Conservation (phyloP, 225 moss, liverwort and hornwort genomes). For the Marchantia paleacea region DNA sequence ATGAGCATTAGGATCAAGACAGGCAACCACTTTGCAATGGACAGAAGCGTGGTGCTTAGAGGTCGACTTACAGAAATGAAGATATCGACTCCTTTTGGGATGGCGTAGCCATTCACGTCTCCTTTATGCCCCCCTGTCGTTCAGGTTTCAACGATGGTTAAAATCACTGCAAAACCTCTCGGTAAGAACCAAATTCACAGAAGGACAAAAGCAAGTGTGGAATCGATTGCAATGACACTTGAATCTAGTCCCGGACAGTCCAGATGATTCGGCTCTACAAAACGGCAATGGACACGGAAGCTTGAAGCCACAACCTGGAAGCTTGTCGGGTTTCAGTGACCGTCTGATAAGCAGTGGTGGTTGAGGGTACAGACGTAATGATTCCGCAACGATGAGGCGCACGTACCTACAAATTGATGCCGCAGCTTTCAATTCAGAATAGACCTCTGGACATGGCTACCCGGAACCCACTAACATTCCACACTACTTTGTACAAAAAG, state of each 20-base stretch:
- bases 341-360: slow-evolving; percentile 94
- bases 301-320: slow-evolving; percentile 60
- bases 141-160: background rate
- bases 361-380: slow-evolving; percentile 92
- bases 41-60: background rate
- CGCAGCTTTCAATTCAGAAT: background rate
- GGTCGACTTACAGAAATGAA: slow-evolving; percentile 76
- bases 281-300: background rate
- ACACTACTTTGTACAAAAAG: background rate
- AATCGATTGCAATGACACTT: background rate
- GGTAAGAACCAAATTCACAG: no score
- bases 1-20: background rate
- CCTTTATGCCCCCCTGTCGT: slow-evolving; percentile 79
- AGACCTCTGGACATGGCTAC: background rate
- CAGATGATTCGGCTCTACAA: no score
- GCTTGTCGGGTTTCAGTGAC: slow-evolving; percentile 71
- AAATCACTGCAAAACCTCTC: background rate
- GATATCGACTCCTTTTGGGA: slow-evolving; percentile 77
- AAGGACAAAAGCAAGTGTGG: background rate
- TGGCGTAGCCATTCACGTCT: slow-evolving; percentile 67
- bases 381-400: slow-evolving; percentile 79
- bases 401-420: slow-evolving; percentile 54
- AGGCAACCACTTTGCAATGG: background rate
- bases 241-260: background rate
- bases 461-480: background rate